phyloP scores from a whole-genome alignment of 2,329 filamentous ascomycete species.

The Sclerotiophoma versabilis region DNA sequence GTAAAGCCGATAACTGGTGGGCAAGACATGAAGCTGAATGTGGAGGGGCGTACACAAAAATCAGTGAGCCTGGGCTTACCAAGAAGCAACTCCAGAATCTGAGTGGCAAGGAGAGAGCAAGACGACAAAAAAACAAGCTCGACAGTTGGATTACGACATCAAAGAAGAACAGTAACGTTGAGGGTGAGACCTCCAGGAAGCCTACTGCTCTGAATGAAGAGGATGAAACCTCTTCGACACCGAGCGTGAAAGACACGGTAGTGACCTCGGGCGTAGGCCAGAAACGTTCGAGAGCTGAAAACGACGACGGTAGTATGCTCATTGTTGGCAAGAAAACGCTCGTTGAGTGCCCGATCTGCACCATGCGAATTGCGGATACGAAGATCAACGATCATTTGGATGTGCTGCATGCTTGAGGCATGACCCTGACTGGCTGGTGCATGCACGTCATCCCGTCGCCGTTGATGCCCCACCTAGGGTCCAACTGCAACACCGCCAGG shows the following conservation, averaged over 20 bases:
- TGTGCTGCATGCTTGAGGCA: conserved; percentile 30
- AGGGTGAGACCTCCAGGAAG: conserved; percentile 21
- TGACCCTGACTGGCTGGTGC: conserved; percentile 1
- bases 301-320: conserved; percentile 19
- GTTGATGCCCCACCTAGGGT: conserved; percentile 6
- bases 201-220: conserved; percentile 15
- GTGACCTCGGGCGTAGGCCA: conserved; percentile 16
- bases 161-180: conserved; percentile 12
- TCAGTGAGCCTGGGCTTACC: conserved; percentile 51
- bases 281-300: conserved; percentile 27
- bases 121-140: conserved; percentile 55
- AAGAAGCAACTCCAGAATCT: conserved; percentile 51
- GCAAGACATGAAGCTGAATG: conserved; percentile 50
- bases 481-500: conserved; percentile 1
- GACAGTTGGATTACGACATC: conserved; percentile 49
- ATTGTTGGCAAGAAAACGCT: conserved; percentile 28
- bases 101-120: conserved; percentile 51
- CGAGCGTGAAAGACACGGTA: conserved; percentile 8
- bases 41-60: conserved; percentile 52
- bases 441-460: conserved; percentile 21
- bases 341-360: conserved; percentile 53
- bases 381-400: conserved; percentile 53
- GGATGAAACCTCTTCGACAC: conserved; percentile 22
- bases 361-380: conserved; percentile 33
- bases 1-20: conserved; percentile 54